These are phyloP conservation scores for Penicillium tannophilum DNA, from an alignment of 495 filamentous ascomycete genomes.

Conservation along the genomic window DNA sequence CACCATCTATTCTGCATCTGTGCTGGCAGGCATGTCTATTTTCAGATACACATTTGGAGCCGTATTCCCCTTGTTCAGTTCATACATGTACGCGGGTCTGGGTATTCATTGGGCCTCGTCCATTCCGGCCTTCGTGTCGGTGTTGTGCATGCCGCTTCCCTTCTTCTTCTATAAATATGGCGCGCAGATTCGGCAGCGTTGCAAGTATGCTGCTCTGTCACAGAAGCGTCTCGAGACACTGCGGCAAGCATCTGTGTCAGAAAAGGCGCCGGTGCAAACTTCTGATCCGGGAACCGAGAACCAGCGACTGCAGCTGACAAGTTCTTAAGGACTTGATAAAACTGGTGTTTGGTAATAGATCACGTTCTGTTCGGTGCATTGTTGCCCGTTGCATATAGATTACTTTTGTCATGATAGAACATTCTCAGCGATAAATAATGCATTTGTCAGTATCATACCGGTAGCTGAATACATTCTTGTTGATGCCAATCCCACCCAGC, in stretches of 20 bases:
- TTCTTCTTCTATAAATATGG: constrained; percentile 9
- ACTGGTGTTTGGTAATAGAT: background rate
- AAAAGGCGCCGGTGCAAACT: background rate
- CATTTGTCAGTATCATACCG: too few species aligned
- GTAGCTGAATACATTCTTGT: too few species aligned
- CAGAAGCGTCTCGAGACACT: background rate
- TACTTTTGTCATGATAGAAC: too few species aligned
- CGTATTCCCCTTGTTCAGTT: constrained; percentile 28
- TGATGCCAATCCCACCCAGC: too few species aligned
- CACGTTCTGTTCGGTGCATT: too few species aligned
- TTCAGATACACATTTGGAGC: constrained; percentile 71
- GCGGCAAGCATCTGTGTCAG: background rate
- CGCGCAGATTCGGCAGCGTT: background rate
- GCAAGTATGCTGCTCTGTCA: constrained; percentile 5
- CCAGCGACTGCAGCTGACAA: background rate
- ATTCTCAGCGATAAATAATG: too few species aligned
- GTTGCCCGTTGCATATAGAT: too few species aligned
- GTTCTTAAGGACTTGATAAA: background rate
- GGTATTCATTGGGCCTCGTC: constrained; percentile 7
- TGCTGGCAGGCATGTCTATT: constrained; percentile 75
- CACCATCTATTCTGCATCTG: constrained; percentile 78
- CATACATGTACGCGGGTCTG: constrained; percentile 1
- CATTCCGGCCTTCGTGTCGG: constrained; percentile 1
- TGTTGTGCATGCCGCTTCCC: constrained; percentile 1
- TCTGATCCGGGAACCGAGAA: background rate